Evolutionary conservation across 192 early-diverging fungal genomes (phyloP).

Genomic region (Entomortierella chlamydospora): DNA sequence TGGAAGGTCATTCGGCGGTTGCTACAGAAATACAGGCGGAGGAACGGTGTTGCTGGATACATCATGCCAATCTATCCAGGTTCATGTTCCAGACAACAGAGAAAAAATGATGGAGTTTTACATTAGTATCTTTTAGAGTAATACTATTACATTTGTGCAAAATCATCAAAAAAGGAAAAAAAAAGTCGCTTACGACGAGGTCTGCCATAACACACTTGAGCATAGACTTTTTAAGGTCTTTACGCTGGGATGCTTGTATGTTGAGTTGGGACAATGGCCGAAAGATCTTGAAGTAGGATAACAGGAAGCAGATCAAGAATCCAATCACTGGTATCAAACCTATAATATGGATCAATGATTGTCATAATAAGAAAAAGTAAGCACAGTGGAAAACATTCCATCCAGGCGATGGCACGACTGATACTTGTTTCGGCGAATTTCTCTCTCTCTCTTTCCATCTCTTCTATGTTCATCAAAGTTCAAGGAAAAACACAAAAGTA

Average conservation of each 20-base stretch:
- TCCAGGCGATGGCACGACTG: too few species aligned
- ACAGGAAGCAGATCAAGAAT: background rate
- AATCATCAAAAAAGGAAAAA: background rate
- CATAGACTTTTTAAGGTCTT: background rate
- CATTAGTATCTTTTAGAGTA: too few species aligned
- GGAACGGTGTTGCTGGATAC: constrained; percentile 14
- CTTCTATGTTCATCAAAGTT: too few species aligned
- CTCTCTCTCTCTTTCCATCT: too few species aligned
- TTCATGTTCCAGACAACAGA: too few species aligned
- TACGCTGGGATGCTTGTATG: background rate
- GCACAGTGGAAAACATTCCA: too few species aligned
- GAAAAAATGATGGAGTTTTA: too few species aligned
- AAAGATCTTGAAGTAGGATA: constrained; percentile 23
- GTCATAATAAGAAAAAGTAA: too few species aligned
- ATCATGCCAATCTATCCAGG: constrained; percentile 7
- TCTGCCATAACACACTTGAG: constrained; percentile 1
- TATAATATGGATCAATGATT: background rate
- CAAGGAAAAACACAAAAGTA: too few species aligned
- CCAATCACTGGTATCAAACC: constrained; percentile 29
- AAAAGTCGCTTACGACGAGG: constrained; percentile 2
- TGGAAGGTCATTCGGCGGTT: constrained; percentile 10
- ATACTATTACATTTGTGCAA: too few species aligned
- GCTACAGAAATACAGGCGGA: constrained; percentile 10
- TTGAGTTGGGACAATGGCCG: constrained; percentile 11
- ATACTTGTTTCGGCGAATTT: too few species aligned